Conservation (phyloP, 140 eudicot species). For the Cichorium intybus region DNA sequence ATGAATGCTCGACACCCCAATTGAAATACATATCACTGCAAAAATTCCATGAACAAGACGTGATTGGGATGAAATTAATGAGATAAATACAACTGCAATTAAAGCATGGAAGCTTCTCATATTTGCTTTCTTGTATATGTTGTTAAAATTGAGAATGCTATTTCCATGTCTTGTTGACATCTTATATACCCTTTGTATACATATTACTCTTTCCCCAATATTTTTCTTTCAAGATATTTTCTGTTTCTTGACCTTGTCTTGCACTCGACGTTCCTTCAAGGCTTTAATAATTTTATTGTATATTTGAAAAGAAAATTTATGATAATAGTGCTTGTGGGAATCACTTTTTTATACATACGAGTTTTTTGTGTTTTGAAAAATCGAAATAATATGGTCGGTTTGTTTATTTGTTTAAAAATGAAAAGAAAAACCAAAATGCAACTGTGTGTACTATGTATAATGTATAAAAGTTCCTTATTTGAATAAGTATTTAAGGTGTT, state of each 20-base stretch:
- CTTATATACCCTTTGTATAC: conserved; percentile 26
- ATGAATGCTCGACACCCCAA: conserved; percentile 59
- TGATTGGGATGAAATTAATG: conserved; percentile 34
- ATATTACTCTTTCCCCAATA: conserved; percentile 17
- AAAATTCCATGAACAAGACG: conserved; percentile 36
- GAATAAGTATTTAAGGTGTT: not conserved
- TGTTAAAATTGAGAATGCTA: conserved; percentile 11
- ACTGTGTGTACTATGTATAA: not conserved
- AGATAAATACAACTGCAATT: conserved; percentile 24
- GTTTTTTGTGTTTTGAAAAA: too few relatives aligned
- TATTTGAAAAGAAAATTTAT: not conserved
- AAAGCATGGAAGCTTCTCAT: conserved; percentile 38
- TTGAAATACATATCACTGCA: conserved; percentile 37
- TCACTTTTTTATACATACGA: too few relatives aligned
- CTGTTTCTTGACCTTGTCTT: conserved; percentile 21
- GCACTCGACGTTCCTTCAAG: conserved; percentile 23
- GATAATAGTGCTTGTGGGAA: not conserved
- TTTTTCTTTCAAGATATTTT: not conserved
- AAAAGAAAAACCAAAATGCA: not conserved
- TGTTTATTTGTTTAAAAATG: not conserved
- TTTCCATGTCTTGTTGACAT: conserved; percentile 13
- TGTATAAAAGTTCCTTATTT: not conserved
- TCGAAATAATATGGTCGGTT: not conserved
- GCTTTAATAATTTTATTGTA: not conserved
- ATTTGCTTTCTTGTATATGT: not conserved